phyloP scores from a whole-genome alignment of 2,329 filamentous ascomycete species.

The Grosmannia serpens region DNA sequence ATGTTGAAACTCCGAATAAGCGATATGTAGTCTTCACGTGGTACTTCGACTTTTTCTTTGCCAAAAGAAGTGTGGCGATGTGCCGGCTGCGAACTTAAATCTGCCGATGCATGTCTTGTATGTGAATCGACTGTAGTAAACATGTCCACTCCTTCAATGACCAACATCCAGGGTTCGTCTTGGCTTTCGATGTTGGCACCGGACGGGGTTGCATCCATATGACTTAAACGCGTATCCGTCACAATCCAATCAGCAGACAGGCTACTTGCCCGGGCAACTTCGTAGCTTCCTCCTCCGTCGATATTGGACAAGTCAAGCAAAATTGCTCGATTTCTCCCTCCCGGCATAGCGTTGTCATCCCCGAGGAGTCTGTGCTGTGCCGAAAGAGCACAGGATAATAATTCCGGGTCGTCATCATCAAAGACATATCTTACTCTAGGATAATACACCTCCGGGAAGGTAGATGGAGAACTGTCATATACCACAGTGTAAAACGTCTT shows the following conservation, averaged over 20 bases:
- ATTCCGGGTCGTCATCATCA: constrained; percentile 74
- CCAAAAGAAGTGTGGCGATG: background rate
- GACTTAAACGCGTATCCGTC: constrained; percentile 32
- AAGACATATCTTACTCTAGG: constrained; percentile 89
- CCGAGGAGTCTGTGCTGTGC: constrained; percentile 23
- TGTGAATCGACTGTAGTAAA: background rate
- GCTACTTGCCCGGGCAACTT: constrained; percentile 58
- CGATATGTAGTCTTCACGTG: constrained; percentile 34
- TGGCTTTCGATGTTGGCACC: constrained; percentile 18
- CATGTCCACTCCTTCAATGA: constrained; percentile 44
- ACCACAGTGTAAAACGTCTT: constrained; percentile 78
- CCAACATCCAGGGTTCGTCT: constrained; percentile 43
- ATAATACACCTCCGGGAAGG: constrained; percentile 52
- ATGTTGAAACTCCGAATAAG: constrained; percentile 47
- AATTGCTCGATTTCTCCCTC: constrained; percentile 35
- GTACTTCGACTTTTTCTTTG: background rate
- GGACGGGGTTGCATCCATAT: constrained; percentile 23
- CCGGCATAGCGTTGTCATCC: background rate
- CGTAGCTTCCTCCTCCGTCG: constrained; percentile 27
- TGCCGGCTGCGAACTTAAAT: background rate
- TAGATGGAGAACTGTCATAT: constrained; percentile 53
- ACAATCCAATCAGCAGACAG: constrained; percentile 63
- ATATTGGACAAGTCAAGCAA: constrained; percentile 41
- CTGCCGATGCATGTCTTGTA: background rate
- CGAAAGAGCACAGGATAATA: constrained; percentile 55